These are phyloP conservation scores for Trichoderma sp. DNA, from an alignment of 2,329 filamentous ascomycete species.

Conservation along the genomic window DNA sequence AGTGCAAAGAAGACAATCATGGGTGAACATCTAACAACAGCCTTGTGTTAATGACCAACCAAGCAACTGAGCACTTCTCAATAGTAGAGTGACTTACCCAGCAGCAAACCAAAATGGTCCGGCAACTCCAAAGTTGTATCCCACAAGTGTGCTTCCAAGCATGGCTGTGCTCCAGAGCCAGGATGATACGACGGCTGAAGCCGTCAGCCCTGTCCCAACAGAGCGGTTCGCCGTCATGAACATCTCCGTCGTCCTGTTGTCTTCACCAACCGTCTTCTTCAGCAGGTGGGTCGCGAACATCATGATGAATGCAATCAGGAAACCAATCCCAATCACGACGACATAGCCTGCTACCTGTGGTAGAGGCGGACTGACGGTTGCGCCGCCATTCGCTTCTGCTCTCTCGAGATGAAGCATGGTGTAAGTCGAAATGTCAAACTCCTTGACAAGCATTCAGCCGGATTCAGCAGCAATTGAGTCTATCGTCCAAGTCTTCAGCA, in stretches of 20 bases:
- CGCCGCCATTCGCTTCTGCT: constrained; percentile 10
- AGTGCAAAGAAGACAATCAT: constrained; percentile 60
- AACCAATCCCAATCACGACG: constrained; percentile 42
- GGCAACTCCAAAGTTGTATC: constrained; percentile 57
- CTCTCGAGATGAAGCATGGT: constrained; percentile 14
- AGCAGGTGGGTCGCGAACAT: constrained; percentile 50
- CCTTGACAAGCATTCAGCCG: neutral
- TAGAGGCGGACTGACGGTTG: constrained; percentile 35
- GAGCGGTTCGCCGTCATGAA: constrained; percentile 58
- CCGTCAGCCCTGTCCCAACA: constrained; percentile 54
- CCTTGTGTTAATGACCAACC: neutral
- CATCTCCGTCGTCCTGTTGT: constrained; percentile 57
- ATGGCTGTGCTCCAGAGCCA: constrained; percentile 59
- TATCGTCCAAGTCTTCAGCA: neutral
- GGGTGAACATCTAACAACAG: constrained; percentile 45
- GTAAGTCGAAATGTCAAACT: neutral
- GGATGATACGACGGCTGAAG: constrained; percentile 57
- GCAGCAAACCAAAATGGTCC: constrained; percentile 62
- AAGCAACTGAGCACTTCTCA: neutral
- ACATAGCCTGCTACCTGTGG: constrained; percentile 39
- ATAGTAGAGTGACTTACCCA: constrained; percentile 38
- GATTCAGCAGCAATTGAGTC: neutral
- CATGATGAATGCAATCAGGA: constrained; percentile 47
- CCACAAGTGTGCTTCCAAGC: constrained; percentile 53
- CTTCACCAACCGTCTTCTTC: constrained; percentile 53